Evolutionary conservation across 805 yeast genomes (phyloP).

Genomic region (Candida endomychidarum): DNA sequence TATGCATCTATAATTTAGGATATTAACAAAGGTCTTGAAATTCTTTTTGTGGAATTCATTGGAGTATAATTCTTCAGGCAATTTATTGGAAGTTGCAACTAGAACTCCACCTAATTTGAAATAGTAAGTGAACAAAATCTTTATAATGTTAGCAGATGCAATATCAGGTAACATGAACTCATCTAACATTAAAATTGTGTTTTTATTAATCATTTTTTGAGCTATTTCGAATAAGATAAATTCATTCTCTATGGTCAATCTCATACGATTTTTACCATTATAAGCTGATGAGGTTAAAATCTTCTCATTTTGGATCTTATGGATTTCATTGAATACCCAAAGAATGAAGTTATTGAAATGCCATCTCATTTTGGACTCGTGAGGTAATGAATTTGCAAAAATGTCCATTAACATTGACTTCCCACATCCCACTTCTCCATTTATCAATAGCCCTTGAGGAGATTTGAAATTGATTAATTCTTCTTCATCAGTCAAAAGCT

Average conservation of each 20-base stretch:
- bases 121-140: conserved; percentile 63
- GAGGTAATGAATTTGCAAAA: conserved; percentile 65
- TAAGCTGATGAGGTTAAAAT: conserved; percentile 27
- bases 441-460: conserved; percentile 63
- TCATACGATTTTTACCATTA: conserved; percentile 17
- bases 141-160: conserved; percentile 68
- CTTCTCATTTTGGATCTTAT: conserved; percentile 49
- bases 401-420: conserved; percentile 74
- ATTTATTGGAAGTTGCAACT: conserved; percentile 70
- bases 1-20: conserved; percentile 58
- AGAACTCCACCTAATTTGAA: conserved; percentile 74
- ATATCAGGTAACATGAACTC: conserved; percentile 79
- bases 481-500: conserved; percentile 58
- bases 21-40: conserved; percentile 55
- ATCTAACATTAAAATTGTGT: conserved; percentile 62
- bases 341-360: conserved; percentile 70
- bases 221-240: conserved; percentile 67
- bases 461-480: conserved; percentile 52
- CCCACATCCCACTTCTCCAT: conserved; percentile 74
- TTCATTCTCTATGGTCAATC: conserved; percentile 54
- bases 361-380: conserved; percentile 63
- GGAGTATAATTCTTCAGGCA: conserved; percentile 71
- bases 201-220: conserved; percentile 55
- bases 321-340: conserved; percentile 66
- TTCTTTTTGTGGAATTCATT: conserved; percentile 60